phyloP scores from a whole-genome alignment of 2,329 filamentous ascomycete species.

The Fusarium subglutinans region DNA sequence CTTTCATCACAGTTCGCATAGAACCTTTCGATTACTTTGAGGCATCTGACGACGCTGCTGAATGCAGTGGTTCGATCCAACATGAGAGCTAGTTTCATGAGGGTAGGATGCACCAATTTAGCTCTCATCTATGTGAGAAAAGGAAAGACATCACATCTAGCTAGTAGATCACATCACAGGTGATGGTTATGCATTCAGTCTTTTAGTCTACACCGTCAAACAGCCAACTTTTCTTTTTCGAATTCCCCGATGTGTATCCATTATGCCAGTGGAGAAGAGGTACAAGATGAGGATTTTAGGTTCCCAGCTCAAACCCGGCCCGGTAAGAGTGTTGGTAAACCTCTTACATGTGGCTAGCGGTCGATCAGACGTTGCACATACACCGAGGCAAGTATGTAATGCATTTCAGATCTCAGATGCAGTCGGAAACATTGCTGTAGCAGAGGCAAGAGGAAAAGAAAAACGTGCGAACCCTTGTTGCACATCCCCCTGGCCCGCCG shows the following conservation, averaged over 20 bases:
- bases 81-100: conserved; percentile 21
- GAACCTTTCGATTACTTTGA: conserved; percentile 40
- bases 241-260: background rate
- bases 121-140: background rate
- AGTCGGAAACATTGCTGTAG: conserved; percentile 13
- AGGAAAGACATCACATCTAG: conserved; percentile 25
- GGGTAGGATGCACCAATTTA: conserved; percentile 1
- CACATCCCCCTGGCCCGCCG: conserved; percentile 40
- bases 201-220: background rate
- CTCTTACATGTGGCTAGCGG: conserved; percentile 34
- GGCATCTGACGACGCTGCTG: conserved; percentile 41
- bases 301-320: conserved; percentile 34
- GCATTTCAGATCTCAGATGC: conserved; percentile 32
- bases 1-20: conserved; percentile 26
- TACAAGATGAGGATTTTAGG: conserved; percentile 13
- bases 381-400: conserved; percentile 15
- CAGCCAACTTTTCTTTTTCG: conserved; percentile 7
- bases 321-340: conserved; percentile 29
- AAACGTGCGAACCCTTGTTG: conserved; percentile 37
- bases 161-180: conserved; percentile 34
- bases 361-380: conserved; percentile 38
- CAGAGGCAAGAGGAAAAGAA: conserved; percentile 1
- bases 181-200: conserved; percentile 4
- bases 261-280: background rate
- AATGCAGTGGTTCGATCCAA: conserved; percentile 37